phyloP scores from a whole-genome alignment of 768 basidiomycete genomes.

The Pleurotus eryngii region DNA sequence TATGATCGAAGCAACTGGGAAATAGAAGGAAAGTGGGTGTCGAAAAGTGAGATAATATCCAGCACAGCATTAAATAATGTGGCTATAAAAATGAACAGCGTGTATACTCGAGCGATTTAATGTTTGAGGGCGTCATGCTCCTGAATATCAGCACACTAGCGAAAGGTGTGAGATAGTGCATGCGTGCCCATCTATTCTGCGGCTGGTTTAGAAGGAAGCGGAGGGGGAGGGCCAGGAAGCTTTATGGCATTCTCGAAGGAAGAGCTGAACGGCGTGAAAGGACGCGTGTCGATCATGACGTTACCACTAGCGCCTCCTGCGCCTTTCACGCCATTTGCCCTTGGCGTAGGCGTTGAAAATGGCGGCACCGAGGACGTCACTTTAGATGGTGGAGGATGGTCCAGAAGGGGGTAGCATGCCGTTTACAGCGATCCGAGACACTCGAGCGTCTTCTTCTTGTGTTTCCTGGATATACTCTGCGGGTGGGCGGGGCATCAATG shows the following conservation, averaged over 20 bases:
- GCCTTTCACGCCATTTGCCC: slow-evolving; percentile 9
- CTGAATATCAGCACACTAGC: too few species aligned
- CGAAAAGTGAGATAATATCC: too few species aligned
- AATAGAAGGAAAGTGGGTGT: too few species aligned
- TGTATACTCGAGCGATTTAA: too few species aligned
- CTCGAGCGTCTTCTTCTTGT: slow-evolving; percentile 65
- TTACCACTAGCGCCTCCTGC: too few species aligned
- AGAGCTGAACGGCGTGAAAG: slow-evolving; percentile 47
- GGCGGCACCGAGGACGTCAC: slow-evolving; percentile 4
- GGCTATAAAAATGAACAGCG: too few species aligned
- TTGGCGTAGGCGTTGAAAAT: neutral
- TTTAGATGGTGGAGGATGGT: slow-evolving; percentile 13
- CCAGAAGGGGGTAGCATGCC: slow-evolving; percentile 25
- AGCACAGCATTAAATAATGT: too few species aligned
- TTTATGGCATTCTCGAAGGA: slow-evolving; percentile 29
- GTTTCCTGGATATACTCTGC: slow-evolving; percentile 81
- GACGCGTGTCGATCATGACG: slow-evolving; percentile 30
- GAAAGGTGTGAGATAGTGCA: too few species aligned
- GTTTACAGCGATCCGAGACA: slow-evolving; percentile 38
- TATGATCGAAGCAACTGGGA: too few species aligned
- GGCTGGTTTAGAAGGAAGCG: slow-evolving; percentile 29
- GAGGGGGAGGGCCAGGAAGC: slow-evolving; percentile 31
- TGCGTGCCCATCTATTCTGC: slow-evolving; percentile 17
- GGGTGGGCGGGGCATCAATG: slow-evolving; percentile 74
- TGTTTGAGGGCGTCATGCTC: too few species aligned